Percentiles rank a stretch among this genome's conserved stretches.
phyloP scores from a whole-genome alignment of 1,284 basidiomycete species.

The Macrocystidia cucumis region DNA sequence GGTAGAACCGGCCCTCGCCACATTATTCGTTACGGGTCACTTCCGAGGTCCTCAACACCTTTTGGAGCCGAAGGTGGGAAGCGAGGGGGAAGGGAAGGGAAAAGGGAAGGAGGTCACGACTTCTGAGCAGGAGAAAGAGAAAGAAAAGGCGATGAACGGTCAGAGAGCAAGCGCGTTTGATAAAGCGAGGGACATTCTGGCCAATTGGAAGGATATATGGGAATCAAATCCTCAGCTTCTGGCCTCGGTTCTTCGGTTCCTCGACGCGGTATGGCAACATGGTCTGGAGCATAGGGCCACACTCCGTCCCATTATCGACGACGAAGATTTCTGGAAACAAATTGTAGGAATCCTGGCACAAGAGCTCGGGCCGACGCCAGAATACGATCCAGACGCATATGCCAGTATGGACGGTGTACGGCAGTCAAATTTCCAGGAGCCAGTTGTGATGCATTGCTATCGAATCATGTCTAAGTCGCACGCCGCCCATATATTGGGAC shows the following conservation, averaged over 20 bases:
- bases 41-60: slow-evolving; percentile 41
- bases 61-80: slow-evolving; percentile 31
- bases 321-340: slow-evolving; percentile 56
- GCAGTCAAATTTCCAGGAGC: slow-evolving; percentile 53
- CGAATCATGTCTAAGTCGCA: slow-evolving; percentile 70
- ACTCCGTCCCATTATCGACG: slow-evolving; percentile 48
- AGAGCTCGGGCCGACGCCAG: slow-evolving; percentile 61
- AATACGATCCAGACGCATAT: slow-evolving; percentile 46
- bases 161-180: slow-evolving; percentile 61
- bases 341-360: slow-evolving; percentile 54
- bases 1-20: slow-evolving; percentile 83
- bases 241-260: slow-evolving; percentile 69
- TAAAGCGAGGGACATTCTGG: slow-evolving; percentile 59
- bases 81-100: slow-evolving; percentile 11
- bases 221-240: slow-evolving; percentile 71
- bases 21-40: slow-evolving; percentile 72
- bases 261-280: slow-evolving; percentile 80
- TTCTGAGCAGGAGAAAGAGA: slow-evolving; percentile 16
- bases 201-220: slow-evolving; percentile 68
- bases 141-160: slow-evolving; percentile 28
- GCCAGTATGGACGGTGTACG: slow-evolving; percentile 40
- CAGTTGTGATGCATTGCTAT: slow-evolving; percentile 58
- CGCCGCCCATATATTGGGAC: slow-evolving; percentile 65
- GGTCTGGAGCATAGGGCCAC: slow-evolving; percentile 65
- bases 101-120: slow-evolving; percentile 12